Conservation (phyloP, 805 yeast species). For the Clavispora vitiphila region DNA sequence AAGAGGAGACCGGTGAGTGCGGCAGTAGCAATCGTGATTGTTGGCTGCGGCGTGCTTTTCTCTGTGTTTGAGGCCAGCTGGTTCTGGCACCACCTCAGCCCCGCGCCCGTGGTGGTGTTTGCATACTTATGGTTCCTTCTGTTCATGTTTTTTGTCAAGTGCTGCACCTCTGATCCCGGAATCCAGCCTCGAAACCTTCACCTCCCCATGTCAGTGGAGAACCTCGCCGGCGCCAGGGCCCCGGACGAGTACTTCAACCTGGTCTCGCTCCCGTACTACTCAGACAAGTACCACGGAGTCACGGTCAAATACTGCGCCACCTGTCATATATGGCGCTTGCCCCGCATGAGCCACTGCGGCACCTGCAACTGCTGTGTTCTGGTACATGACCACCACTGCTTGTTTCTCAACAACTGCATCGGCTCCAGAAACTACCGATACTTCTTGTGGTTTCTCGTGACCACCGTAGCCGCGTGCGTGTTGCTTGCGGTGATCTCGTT, state of each 20-base stretch:
- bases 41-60: constrained; percentile 50
- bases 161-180: constrained; percentile 68
- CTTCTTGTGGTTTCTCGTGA: constrained; percentile 29
- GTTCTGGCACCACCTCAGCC: constrained; percentile 53
- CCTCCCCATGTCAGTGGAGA: constrained; percentile 23
- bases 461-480: constrained; percentile 17
- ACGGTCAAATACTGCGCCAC: constrained; percentile 52
- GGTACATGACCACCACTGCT: constrained; percentile 69
- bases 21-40: constrained; percentile 25
- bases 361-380: constrained; percentile 62
- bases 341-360: constrained; percentile 64
- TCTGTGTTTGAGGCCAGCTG: constrained; percentile 43
- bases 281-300: constrained; percentile 28
- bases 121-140: constrained; percentile 53
- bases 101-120: constrained; percentile 52
- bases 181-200: constrained; percentile 64
- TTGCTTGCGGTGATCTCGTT: constrained; percentile 7
- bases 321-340: constrained; percentile 64
- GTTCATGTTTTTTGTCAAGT: constrained; percentile 45
- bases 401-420: constrained; percentile 49
- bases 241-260: constrained; percentile 47
- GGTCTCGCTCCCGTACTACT: constrained; percentile 17
- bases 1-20: constrained; percentile 38
- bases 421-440: constrained; percentile 35
- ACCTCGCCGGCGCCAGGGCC: constrained; percentile 7